Conservation (phyloP, 306 rosid species). For the Vigna radiata region DNA sequence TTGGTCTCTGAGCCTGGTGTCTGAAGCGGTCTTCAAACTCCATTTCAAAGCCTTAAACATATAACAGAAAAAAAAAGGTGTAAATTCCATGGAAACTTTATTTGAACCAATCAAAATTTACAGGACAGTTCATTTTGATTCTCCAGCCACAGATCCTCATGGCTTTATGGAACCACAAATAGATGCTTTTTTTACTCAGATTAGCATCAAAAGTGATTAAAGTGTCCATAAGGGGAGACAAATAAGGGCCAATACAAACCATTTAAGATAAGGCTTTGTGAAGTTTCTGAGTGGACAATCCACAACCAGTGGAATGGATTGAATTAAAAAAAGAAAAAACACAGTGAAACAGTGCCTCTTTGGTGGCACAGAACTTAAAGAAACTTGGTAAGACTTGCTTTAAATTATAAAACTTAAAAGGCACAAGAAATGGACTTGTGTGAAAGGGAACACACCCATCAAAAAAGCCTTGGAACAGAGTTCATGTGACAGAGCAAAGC, state of each 20-base stretch:
- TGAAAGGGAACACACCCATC: slow-evolving; percentile 36
- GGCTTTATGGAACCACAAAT: slow-evolving; percentile 27
- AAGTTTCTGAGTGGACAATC: slow-evolving; percentile 64
- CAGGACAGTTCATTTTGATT: slow-evolving; percentile 35
- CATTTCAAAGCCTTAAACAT: slow-evolving; percentile 61
- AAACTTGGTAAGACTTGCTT: slow-evolving; percentile 19
- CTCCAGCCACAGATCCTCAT: slow-evolving; percentile 43
- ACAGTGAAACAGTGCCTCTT: slow-evolving; percentile 49
- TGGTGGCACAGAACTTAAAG: slow-evolving; percentile 38
- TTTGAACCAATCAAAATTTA: slow-evolving; percentile 45
- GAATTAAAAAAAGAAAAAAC: slow-evolving; percentile 36
- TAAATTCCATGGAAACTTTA: slow-evolving; percentile 37
- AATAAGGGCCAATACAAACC: slow-evolving; percentile 40
- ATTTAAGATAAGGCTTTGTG: slow-evolving; percentile 48
- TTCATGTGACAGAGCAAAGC: slow-evolving; percentile 47
- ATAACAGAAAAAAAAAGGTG: slow-evolving; percentile 31
- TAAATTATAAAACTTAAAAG: slow-evolving; percentile 37
- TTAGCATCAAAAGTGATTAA: slow-evolving; percentile 49
- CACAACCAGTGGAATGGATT: slow-evolving; percentile 49
- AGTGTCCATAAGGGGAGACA: slow-evolving; percentile 38
- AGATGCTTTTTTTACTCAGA: slow-evolving; percentile 57
- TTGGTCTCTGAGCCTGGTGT: slow-evolving; percentile 73
- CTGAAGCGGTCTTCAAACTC: slow-evolving; percentile 70
- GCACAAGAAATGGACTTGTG: slow-evolving; percentile 40
- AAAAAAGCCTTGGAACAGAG: slow-evolving; percentile 42